These are phyloP conservation scores for Fusarium phyllophilum DNA, from an alignment of 2,329 filamentous ascomycete species.

Conservation along the genomic window DNA sequence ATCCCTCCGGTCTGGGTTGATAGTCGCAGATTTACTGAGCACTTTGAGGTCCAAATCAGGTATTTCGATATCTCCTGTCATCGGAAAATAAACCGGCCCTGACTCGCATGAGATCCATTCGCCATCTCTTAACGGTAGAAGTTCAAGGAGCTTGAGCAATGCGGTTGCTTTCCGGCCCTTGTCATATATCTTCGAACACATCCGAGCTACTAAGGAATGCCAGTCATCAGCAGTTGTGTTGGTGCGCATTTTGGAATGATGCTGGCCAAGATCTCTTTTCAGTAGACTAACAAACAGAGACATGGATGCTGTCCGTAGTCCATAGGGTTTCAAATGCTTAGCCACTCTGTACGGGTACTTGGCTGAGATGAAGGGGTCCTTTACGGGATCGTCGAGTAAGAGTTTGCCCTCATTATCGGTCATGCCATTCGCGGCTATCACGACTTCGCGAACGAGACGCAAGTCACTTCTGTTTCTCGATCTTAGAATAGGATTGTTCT, in stretches of 20 bases:
- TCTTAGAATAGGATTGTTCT: not conserved
- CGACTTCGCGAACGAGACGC: not conserved
- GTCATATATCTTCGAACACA: not conserved
- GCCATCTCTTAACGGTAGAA: constrained; percentile 13
- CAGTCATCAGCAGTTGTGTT: constrained; percentile 3
- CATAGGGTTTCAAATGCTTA: not conserved
- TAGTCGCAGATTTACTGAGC: not conserved
- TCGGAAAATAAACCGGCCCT: constrained; percentile 10
- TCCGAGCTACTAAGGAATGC: constrained; percentile 2
- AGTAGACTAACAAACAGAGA: not conserved
- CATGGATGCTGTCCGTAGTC: not conserved
- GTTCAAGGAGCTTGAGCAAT: not conserved
- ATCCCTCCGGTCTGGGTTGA: not conserved
- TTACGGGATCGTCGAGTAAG: constrained; percentile 7
- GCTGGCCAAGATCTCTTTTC: not conserved
- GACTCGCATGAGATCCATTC: not conserved
- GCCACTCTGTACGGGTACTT: not conserved
- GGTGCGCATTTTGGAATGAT: constrained; percentile 4
- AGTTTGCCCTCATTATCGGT: not conserved
- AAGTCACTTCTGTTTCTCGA: not conserved
- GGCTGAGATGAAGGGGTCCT: constrained; percentile 17
- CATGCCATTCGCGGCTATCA: not conserved
- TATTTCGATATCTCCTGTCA: not conserved
- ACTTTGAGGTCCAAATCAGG: constrained; percentile 8
- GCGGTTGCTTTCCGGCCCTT: not conserved